These are phyloP conservation scores for Phytopythium ostracodes DNA, from an alignment of 352 stramenopile species.

Conservation along the genomic window DNA sequence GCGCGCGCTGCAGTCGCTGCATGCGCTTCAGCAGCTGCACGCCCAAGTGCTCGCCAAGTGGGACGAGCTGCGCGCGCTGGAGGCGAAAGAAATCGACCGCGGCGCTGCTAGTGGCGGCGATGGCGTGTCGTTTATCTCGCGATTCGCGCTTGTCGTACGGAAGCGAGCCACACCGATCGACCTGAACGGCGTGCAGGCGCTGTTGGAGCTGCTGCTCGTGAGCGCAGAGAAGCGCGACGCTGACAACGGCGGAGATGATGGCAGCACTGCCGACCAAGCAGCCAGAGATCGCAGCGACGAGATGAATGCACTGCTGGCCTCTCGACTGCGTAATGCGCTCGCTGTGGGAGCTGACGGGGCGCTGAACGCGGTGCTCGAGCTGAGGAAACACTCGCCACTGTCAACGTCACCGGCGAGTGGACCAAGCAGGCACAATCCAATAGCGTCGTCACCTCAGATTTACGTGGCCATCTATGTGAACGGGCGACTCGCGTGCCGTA, in stretches of 20 bases:
- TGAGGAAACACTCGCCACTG: slow-evolving; percentile 1
- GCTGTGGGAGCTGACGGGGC: neutral
- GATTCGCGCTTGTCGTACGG: neutral
- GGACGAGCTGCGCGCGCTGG: slow-evolving; percentile 43
- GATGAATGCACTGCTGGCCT: slow-evolving; percentile 18
- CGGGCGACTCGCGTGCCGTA: slow-evolving; percentile 31
- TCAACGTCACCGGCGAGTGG: neutral
- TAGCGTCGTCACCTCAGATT: slow-evolving; percentile 11
- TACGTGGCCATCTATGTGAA: slow-evolving; percentile 42
- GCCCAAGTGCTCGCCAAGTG: slow-evolving; percentile 47
- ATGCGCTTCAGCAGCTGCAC: slow-evolving; percentile 46
- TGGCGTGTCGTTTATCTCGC: neutral
- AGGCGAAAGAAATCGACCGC: neutral
- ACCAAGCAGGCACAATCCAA: neutral
- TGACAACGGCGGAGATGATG: neutral
- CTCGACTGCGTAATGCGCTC: neutral
- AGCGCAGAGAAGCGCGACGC: neutral
- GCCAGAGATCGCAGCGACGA: slow-evolving; percentile 6
- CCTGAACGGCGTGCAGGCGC: slow-evolving; percentile 31
- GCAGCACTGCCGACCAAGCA: neutral
- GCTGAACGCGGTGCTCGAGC: slow-evolving; percentile 19
- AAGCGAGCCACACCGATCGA: slow-evolving; percentile 27
- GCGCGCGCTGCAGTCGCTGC: slow-evolving; percentile 32
- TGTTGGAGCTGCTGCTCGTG: slow-evolving; percentile 24
- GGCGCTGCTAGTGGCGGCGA: neutral